Evolutionary conservation across 2,329 filamentous ascomycete genomes (phyloP), one percentile per base, ranked within the genome.

Genomic region (Zelopaecilomyces penicillatus): DNA sequence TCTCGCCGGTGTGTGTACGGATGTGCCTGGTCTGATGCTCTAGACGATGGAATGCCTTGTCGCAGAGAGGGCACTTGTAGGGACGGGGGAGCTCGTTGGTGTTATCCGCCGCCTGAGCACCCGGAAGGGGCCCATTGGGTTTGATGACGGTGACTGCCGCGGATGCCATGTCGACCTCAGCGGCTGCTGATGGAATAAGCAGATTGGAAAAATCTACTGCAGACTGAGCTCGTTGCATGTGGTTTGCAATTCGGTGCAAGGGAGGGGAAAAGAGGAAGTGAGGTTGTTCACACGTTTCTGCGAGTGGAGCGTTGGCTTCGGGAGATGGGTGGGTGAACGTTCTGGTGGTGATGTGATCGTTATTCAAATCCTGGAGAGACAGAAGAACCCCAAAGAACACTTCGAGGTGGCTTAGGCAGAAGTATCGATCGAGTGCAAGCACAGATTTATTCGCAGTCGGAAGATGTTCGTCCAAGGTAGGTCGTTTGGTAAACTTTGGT

Each of bases 61-160:
- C 91, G 73, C 93, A 98, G 51, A 98, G 80, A 49, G 91, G 90
- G 67, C 91, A 98, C 74, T 97, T 97, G 81, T 98, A 98, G 1
- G 91, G 91, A 45, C 93, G 83, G 48, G 93, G 93, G 43, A 97
- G 79, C 67, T 97, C 91, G 47, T 68, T 73, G 39, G 61, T 58
- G 53, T 50, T 55, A 41, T 87, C 67, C 67, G 78, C 56, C 51
- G 71, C 58, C 59, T 87, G 80, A 47, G 82, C 76, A 52, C 73
- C 74, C 38, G 80, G 78, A 39, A 82, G 62, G 39, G 75, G 76
- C 49, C 77, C 80, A 56, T 84, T 76, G 59, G 82, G 72, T 69
- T 80, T 70, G 62, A 81, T 68, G 57, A 78, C 65, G 53, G 68
- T 74, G 51, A 77, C 72, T 44, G 73, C 69, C 46, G 73, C 69